Conservation (phyloP, 768 basidiomycete species). For the Steccherinum ochraceum region DNA sequence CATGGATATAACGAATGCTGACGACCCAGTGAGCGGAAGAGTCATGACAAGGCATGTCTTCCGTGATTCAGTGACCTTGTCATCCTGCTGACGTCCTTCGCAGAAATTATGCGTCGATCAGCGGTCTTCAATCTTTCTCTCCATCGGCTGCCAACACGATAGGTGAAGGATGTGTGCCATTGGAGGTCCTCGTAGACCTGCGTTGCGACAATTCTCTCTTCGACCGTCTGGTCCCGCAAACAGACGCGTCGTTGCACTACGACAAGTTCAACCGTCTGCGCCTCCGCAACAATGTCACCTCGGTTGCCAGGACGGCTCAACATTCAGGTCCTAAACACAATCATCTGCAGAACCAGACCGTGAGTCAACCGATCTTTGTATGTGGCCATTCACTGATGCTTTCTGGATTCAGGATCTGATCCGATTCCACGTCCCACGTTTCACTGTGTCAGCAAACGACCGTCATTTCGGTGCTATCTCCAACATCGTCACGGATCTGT, state of each 20-base stretch:
- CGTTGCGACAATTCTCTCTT: slow-evolving; percentile 77
- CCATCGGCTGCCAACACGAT: slow-evolving; percentile 43
- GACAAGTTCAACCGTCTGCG: slow-evolving; percentile 95
- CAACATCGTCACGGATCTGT: slow-evolving; percentile 76
- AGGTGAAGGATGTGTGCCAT: slow-evolving; percentile 61
- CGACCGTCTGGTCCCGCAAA: slow-evolving; percentile 86
- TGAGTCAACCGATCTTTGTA: slow-evolving; percentile 24
- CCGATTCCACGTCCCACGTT: slow-evolving; percentile 74
- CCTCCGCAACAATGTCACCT: slow-evolving; percentile 64
- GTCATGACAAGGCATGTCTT: slow-evolving; percentile 72
- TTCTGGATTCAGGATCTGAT: slow-evolving; percentile 70
- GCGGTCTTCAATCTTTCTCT: slow-evolving; percentile 84
- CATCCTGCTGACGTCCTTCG: not conserved
- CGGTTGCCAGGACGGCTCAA: slow-evolving; percentile 37
- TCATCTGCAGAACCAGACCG: slow-evolving; percentile 63
- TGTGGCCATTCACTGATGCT: not conserved
- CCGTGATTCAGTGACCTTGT: not conserved
- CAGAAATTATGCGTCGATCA: slow-evolving; percentile 74
- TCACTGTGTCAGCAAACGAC: slow-evolving; percentile 81
- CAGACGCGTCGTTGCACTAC: slow-evolving; percentile 78
- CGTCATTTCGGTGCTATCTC: slow-evolving; percentile 81
- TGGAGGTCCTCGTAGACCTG: slow-evolving; percentile 85
- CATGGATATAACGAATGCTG: slow-evolving; percentile 69
- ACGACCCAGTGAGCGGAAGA: slow-evolving; percentile 80
- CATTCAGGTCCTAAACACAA: slow-evolving; percentile 24